phyloP scores from a whole-genome alignment of 768 basidiomycete species.

The Clathrus columnatus region DNA sequence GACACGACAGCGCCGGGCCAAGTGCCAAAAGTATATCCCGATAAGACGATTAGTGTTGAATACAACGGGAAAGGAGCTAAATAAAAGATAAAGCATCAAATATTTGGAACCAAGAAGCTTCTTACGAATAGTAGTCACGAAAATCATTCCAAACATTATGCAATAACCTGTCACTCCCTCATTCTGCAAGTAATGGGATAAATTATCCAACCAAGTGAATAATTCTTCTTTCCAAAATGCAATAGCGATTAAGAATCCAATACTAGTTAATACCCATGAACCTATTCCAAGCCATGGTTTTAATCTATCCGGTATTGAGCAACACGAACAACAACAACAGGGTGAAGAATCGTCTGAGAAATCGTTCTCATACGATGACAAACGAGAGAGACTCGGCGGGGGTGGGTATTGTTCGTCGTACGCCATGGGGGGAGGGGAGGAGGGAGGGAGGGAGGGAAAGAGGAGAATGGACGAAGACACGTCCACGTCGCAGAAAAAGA shows the following conservation, averaged over 20 bases:
- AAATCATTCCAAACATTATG: conserved; percentile 74
- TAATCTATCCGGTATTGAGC: conserved; percentile 46
- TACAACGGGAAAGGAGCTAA: conserved; percentile 85
- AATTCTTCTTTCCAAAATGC: conserved; percentile 76
- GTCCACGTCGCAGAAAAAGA: background rate
- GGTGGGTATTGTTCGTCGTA: conserved; percentile 5
- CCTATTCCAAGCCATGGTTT: conserved; percentile 73
- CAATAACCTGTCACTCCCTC: conserved; percentile 68
- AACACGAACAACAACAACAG: conserved; percentile 23
- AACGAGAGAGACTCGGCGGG: conserved; percentile 1
- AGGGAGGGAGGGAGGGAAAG: conserved; percentile 11
- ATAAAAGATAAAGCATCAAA: conserved; percentile 13
- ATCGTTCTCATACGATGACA: conserved; percentile 15
- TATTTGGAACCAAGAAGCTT: conserved; percentile 11
- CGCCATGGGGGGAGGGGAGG: conserved; percentile 13
- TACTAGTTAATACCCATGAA: conserved; percentile 65
- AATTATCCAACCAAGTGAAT: conserved; percentile 70
- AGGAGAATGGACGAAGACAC: background rate
- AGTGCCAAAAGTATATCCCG: conserved; percentile 84
- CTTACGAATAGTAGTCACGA: conserved; percentile 83
- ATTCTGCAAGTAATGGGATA: conserved; percentile 68
- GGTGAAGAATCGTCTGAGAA: conserved; percentile 15
- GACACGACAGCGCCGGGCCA: conserved; percentile 81
- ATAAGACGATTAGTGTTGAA: conserved; percentile 85
- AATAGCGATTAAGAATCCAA: conserved; percentile 73